Conservation (phyloP, 78 protist genomes). For the Ministeria vibrans region DNA sequence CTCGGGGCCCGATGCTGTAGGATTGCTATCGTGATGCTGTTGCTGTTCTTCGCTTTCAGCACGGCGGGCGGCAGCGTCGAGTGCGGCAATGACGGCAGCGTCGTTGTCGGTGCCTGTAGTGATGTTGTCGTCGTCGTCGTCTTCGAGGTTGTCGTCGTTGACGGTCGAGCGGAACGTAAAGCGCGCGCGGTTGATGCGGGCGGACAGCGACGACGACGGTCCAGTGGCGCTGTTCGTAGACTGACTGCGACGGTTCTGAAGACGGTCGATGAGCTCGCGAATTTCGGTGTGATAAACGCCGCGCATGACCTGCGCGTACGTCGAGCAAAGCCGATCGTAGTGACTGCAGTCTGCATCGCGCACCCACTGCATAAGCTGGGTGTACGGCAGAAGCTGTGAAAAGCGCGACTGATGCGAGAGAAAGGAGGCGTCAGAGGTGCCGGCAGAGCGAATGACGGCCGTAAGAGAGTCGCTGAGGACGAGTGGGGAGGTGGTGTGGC, state of each 20-base stretch:
- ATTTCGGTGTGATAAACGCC: neutral
- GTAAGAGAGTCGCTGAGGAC: neutral
- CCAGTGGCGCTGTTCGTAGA: neutral
- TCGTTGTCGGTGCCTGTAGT: neutral
- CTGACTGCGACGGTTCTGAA: neutral
- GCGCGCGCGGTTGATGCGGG: too few relatives aligned
- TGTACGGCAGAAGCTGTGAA: neutral
- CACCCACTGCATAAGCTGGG: neutral
- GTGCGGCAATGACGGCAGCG: neutral
- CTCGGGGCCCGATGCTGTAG: neutral
- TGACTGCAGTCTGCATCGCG: neutral
- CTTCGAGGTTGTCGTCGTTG: too few relatives aligned
- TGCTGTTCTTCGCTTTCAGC: neutral
- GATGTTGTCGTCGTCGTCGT: conserved; percentile 1
- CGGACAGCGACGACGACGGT: too few relatives aligned
- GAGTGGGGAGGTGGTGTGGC: neutral
- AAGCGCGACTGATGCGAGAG: too few relatives aligned
- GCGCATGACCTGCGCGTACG: neutral
- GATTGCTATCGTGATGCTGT: neutral
- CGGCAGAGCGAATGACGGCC: too few relatives aligned
- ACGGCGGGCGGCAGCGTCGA: neutral
- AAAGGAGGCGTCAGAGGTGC: too few relatives aligned
- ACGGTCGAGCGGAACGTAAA: too few relatives aligned
- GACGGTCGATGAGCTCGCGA: neutral
- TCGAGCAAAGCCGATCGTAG: neutral